Evolutionary conservation across 2,329 filamentous ascomycete species (phyloP), one percentile per base, ranked within the genome.

Genomic region (Fusarium citri): DNA sequence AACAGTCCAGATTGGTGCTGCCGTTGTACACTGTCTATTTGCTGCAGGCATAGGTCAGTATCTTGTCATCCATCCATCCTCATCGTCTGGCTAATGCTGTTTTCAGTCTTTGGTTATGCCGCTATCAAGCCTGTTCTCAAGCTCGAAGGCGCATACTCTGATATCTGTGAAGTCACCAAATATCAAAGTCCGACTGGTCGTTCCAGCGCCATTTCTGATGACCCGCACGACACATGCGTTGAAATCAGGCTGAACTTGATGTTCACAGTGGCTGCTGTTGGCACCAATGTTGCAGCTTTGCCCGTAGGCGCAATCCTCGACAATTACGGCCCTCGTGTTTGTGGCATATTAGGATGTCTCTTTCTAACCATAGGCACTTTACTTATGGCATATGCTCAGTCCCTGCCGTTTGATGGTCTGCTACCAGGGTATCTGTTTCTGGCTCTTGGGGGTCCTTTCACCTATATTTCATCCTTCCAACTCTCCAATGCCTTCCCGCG

Each of bases 231-330:
- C 78, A n/a, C 87, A 79, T 76, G 81, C 84, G 61, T 87, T 45
- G 78, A 79, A 61, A 87, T 89, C 55, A 85, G 85, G 63, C 86
- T 97, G 59, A 97, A 97, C 78, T 83, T 97, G 71, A 97, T 97
- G 92, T 97, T 97, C 83, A 97, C 94, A 8, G 87, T 94, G 42
- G 94, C 94, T 15, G 94, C 94, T 16, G 94, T 97, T 12, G 92
- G 88, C 9, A 97, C 94, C 41, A 97, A 97, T 75, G 91, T 97
- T 15, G 93, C 90, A 42, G 94, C 94, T 15, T 85, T 97, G 9
- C 93, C 94, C 4, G 89, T 97, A 14, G 94, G 94, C 47, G 92
- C 93, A 5, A 91, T 97, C 46, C 87, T 97, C 23, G 94, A 97
- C 80, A 86, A 89, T 66, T 94, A 88, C 76, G 94, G 94, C 2